Evolutionary conservation across 306 rosid species (phyloP), one percentile per base, ranked within the genome.

Genomic region (Quercus ilex): DNA sequence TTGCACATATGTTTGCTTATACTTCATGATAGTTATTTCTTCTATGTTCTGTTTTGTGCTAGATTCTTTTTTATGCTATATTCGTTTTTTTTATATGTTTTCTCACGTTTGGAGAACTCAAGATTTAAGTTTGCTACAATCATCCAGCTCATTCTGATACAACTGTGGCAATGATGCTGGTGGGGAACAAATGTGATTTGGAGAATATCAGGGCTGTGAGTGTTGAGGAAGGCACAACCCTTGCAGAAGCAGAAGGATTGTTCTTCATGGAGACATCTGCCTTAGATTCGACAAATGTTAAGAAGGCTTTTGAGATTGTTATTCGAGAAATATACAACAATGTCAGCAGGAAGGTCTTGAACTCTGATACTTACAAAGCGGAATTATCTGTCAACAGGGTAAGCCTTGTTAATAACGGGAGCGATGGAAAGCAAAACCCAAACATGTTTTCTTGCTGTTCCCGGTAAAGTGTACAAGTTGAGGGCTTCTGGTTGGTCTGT

Each of bases 221-320:
- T 60, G 72, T 94, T 2, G 98, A 94, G 65, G 98, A 94, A 81
- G 98, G 98, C 49, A 94, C 88, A 87, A 88, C 79, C 75, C 90
- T 94, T 53, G 97, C 98, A 1, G 98, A 94, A 87, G 84, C 93
- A 11, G 97, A 94, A 80, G 98, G 97, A 25, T 74, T 94, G 82
- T 94, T 91, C 84, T 94, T 92, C 94, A 91, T 94, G 97, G 98
- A 94, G 83, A 92, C 98, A 56, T 94, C 98, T 52, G 98, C 98
- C 28, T 77, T 94, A 30, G 97, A 94, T 56, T 87, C 98, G 3
- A 94, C 93, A 31, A 94, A 94, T 71, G 98, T 94, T 3, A 91
- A 81, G 75, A 89, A 85, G 57, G 97, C 98, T 17, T 94, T 94
- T 33, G 98, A 94, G 82, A 85, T 91, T 79, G 97, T 94, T 51